A percentile compares a stretch with the other conserved stretches of the same genome.
Conservation (phyloP, 352 stramenopile species). For the Phytophthora hybrid region DNA sequence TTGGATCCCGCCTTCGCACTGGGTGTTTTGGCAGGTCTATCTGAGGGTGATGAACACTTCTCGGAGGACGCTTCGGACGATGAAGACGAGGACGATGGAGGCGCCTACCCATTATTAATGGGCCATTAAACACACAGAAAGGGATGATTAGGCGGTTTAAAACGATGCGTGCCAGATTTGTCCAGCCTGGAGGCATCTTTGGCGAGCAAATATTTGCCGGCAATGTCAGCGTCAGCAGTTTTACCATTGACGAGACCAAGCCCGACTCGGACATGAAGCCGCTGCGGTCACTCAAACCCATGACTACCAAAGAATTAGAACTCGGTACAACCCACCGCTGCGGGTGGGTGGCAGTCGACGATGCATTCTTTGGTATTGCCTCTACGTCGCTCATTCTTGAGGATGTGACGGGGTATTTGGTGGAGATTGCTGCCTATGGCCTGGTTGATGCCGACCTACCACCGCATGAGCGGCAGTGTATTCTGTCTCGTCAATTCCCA, state of each 20-base stretch:
- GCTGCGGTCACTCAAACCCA: slow-evolving; percentile 31
- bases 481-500: slow-evolving; percentile 24
- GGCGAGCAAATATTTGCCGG: slow-evolving; percentile 9
- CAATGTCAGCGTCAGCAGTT: background rate
- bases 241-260: slow-evolving; percentile 21
- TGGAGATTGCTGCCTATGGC: slow-evolving; percentile 40
- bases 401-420: slow-evolving; percentile 37
- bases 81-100: slow-evolving; percentile 6
- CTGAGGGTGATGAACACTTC: slow-evolving; percentile 2
- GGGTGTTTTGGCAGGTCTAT: slow-evolving; percentile 13
- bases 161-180: slow-evolving; percentile 28
- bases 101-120: background rate
- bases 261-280: slow-evolving; percentile 11
- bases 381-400: slow-evolving; percentile 34
- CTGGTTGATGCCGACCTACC: slow-evolving; percentile 26
- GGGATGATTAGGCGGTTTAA: slow-evolving; percentile 35
- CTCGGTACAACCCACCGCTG: slow-evolving; percentile 39
- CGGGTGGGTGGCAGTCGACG: slow-evolving; percentile 39
- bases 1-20: slow-evolving; percentile 16
- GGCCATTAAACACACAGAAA: slow-evolving; percentile 19
- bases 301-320: slow-evolving; percentile 31
- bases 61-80: slow-evolving; percentile 1
- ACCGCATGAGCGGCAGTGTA: slow-evolving; percentile 14
- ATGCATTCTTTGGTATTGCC: slow-evolving; percentile 37
- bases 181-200: slow-evolving; percentile 26